Evolutionary conservation across 2,329 filamentous ascomycete species (phyloP), one percentile per base, ranked within the genome.

Genomic region (Pseudogymnoascus sp.): DNA sequence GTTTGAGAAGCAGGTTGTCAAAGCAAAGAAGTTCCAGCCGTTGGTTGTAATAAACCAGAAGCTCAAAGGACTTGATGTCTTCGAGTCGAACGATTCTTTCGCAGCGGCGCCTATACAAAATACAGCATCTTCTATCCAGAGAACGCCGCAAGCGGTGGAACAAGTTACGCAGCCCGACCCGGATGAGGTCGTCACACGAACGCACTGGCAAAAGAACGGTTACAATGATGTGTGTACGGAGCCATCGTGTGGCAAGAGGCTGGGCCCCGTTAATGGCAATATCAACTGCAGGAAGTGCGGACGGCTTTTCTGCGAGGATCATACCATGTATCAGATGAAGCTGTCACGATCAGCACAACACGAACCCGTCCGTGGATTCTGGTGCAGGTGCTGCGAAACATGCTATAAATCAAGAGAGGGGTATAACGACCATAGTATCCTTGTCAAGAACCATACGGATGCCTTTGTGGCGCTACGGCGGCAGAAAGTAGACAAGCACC

Each of bases 301-400:
- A 6, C 87, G 88, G 67, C 77, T 99, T 39, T 99, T 97, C 72
- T 99, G 94, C 74, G 94, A 97, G 70, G 90, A 93, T 67, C 94
- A 99, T 73, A 97, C 94, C 59, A 96, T 99, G 92, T 99, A 97
- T 71, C 93, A 99, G 77, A 97, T 97, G 89, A 97, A 95, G 78
- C 80, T 99, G 9, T 96, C 92, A 7, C 81, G 92, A 60, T 88
- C 91, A 30, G 94, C 94, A 3, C 83, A 87, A 62, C 91, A 97
- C 74, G 94, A 99, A 65, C 93, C 94, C 0, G 84, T 94, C 1
- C 80, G 93, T 64, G 94, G 94, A 6, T 83, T 90, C 67, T 99
- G 94, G 94, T 96, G 90, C 68, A 79, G 94, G 59, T 93, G 97
- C 1, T 99, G 94, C 71, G 94, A 99, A 77, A 97, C 94, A n/a